phyloP scores from a whole-genome alignment of 1,284 basidiomycete genomes.

The Rhizopogon hawkerae region DNA sequence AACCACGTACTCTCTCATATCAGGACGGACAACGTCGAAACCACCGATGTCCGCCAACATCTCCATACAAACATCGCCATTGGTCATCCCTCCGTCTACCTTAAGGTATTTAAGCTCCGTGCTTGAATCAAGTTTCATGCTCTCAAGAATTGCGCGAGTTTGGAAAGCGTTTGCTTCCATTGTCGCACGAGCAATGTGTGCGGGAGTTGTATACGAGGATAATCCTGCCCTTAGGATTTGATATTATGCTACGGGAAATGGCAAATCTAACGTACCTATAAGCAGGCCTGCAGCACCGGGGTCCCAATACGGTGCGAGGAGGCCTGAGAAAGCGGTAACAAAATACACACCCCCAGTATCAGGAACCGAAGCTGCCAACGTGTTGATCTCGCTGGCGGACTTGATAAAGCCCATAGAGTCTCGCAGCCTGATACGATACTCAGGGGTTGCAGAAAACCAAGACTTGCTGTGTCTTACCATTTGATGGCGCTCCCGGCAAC shows the following conservation, averaged over 20 bases:
- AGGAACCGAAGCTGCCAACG: constrained; percentile 69
- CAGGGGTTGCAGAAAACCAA: background rate
- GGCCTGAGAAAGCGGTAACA: constrained; percentile 91
- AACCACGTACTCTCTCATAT: constrained; percentile 86
- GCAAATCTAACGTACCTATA: constrained; percentile 47
- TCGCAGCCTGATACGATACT: constrained; percentile 48
- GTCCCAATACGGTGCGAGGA: constrained; percentile 92
- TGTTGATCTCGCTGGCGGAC: constrained; percentile 78
- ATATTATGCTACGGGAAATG: background rate
- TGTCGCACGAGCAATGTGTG: constrained; percentile 90
- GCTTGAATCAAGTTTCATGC: constrained; percentile 82
- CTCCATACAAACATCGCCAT: constrained; percentile 84
- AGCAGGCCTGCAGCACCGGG: constrained; percentile 76
- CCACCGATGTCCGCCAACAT: constrained; percentile 91
- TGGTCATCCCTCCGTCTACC: constrained; percentile 94
- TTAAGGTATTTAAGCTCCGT: constrained; percentile 73
- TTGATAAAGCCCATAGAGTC: constrained; percentile 85
- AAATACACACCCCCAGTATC: constrained; percentile 95
- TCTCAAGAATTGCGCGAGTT: constrained; percentile 90
- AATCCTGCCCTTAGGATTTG: constrained; percentile 42
- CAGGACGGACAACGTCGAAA: constrained; percentile 84
- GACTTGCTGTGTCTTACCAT: constrained; percentile 37
- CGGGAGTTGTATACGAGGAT: constrained; percentile 87
- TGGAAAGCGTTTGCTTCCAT: constrained; percentile 88
- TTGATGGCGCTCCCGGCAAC: constrained; percentile 95